Evolutionary conservation across 345 rosid species (phyloP).

Genomic region (Euphorbia peplus): DNA sequence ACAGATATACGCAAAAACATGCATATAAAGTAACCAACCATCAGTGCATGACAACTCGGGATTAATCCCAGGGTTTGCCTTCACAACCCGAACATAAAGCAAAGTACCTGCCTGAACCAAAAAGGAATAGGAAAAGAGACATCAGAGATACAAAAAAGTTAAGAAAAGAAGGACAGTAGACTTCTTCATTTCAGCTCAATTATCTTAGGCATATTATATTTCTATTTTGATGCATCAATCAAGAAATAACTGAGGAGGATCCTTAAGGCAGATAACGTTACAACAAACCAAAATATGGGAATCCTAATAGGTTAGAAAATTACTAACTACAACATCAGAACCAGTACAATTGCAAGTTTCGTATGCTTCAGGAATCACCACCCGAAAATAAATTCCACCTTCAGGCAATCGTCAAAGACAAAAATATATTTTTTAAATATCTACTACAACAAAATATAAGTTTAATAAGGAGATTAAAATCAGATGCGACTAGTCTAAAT

Average conservation of each 20-base stretch:
- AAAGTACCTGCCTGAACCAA: slow-evolving; percentile 63
- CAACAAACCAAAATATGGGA: too few relatives aligned
- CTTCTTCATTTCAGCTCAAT: neutral
- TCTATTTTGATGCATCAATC: neutral
- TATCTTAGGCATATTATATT: neutral
- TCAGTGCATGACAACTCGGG: slow-evolving; percentile 75
- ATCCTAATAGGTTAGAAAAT: neutral
- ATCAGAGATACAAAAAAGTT: neutral
- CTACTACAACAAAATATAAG: neutral
- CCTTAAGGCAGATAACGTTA: neutral
- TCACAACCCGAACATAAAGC: slow-evolving; percentile 67
- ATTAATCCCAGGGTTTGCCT: slow-evolving; percentile 69
- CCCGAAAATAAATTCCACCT: neutral
- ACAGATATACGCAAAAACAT: neutral
- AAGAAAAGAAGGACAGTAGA: neutral
- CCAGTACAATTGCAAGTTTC: neutral
- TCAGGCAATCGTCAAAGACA: neutral
- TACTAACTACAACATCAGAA: neutral
- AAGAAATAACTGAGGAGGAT: too few relatives aligned
- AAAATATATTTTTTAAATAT: slow-evolving; percentile 1
- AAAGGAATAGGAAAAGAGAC: slow-evolving; percentile 9
- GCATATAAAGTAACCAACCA: slow-evolving; percentile 39
- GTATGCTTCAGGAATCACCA: neutral
- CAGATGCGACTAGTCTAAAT: neutral
- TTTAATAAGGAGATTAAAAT: neutral